These are phyloP conservation scores for Fonsecaea multimorphosa DNA, from an alignment of 2,329 filamentous ascomycete genomes.

Conservation along the genomic window DNA sequence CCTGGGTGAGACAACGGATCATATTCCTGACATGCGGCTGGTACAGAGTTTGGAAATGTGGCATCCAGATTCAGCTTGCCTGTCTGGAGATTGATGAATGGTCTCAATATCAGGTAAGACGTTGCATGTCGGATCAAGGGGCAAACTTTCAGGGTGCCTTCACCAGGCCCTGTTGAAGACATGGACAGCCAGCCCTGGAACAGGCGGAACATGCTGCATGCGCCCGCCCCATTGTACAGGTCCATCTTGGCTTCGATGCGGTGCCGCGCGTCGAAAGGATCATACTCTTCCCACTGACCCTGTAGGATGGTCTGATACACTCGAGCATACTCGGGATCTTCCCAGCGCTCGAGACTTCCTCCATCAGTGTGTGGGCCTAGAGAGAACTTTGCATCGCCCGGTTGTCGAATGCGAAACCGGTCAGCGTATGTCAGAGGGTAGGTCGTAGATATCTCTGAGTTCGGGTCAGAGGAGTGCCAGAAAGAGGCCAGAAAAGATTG, in stretches of 20 bases:
- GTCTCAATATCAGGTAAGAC: constrained; percentile 79
- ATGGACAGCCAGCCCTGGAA: constrained; percentile 90
- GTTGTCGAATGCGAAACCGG: constrained; percentile 72
- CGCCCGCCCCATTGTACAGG: constrained; percentile 79
- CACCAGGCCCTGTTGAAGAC: constrained; percentile 71
- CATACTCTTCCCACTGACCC: constrained; percentile 79
- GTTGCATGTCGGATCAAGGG: constrained; percentile 77
- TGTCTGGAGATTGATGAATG: constrained; percentile 72
- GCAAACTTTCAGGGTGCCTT: constrained; percentile 83
- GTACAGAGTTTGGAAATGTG: constrained; percentile 72
- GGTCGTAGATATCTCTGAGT: constrained; percentile 54
- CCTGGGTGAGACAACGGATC: constrained; percentile 70
- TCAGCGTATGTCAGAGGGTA: constrained; percentile 73
- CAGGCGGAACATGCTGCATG: constrained; percentile 83
- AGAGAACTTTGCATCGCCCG: constrained; percentile 72
- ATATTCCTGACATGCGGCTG: constrained; percentile 73
- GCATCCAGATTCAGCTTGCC: constrained; percentile 51
- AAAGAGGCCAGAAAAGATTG: constrained; percentile 69
- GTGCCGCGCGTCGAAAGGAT: constrained; percentile 78
- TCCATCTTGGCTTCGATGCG: constrained; percentile 73
- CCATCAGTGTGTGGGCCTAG: constrained; percentile 77
- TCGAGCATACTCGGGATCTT: constrained; percentile 69
- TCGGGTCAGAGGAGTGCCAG: constrained; percentile 63
- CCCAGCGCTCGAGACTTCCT: constrained; percentile 77
- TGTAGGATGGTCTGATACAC: constrained; percentile 77